Base-by-base conservation (phyloP, 495 filamentous ascomycete genomes). In the Lepidopterella palustris region DNA sequence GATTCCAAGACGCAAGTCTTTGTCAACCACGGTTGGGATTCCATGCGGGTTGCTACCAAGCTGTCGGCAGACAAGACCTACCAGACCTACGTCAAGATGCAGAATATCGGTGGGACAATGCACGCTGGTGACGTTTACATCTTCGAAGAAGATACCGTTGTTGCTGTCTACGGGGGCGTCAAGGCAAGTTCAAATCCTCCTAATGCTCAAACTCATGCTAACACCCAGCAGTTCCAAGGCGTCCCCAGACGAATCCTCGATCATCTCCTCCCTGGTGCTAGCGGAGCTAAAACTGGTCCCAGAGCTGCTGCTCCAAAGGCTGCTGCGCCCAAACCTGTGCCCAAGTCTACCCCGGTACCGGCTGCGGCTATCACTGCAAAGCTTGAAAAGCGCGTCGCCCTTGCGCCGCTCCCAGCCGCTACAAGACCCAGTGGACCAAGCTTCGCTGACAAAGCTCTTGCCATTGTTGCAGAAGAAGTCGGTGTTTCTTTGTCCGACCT, bases 1-100 rank as follows among this genome's bases (percentile, higher is more conserved):
- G 84, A 91, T 62, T 85, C 84, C 0, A 81, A 82, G 58, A 82
- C 87, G 56, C 76, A 83, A 45, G 84, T 89, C 28, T 92, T 83
- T 67, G 83, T 92, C 57, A 88, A 84, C 42, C 89, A 92, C 65
- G 87, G 87, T n/a, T 87, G 88, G 85, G 83, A 87, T 60, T 84
- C 81, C 0, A 80, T 92, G 76, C 78, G 83, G 15, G 83, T 90
- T 59, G 78, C 84, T 59, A 84, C 86, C 65, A 78, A 81, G 32
- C 78, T 92, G 18, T 73, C 77, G 21, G 74, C 79, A 0, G 76
- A 75, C 28, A 85, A 87, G 73, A 84, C 81, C 0, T 92, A 90
- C 64, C 78, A 80, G 49, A 83, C 81, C 4, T 88, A 90, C 72
- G 83, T 89, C 57, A 81, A 81, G 57, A 91, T 87, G 85, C 59